Base-by-base conservation (phyloP, 2,329 filamentous ascomycete genomes). In the Botrytis squamosa region DNA sequence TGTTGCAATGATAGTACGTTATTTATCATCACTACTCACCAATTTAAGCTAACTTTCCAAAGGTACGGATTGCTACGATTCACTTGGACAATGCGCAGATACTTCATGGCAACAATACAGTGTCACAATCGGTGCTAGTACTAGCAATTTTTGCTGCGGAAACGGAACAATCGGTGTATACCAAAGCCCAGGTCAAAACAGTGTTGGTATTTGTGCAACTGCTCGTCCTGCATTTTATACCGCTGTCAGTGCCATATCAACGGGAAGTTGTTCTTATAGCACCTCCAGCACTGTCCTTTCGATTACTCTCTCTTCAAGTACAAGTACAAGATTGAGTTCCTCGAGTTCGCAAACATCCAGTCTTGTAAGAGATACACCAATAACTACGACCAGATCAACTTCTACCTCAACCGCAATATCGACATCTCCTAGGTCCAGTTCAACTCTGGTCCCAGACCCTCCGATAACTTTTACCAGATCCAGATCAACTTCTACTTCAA, bases 141-240 rank as follows among this genome's bases (percentile, higher is more conserved):
- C 36, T 1, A 57, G 36, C 25, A 42, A 68, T 68, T 33, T 68
- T n/a, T 68, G 66, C 49, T 68, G 66, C 9, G 46, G 46, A 57
- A 68, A 68, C 22, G 49, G 66, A 16, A 68, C 66, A 3, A 9
- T 57, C 3, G 49, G 66, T 25, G 66, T 68, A 9, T 68, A 68
- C 25, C 49, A 29, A 14, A 68, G 12, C 36, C 4, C 66, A 5
- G 38, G 33, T 57, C 25, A n/a, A 38, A 29, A 57, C 5, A 57
- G 36, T 57, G 49, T 57, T 12, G 66, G 66, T 25, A 10, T 68
- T 10, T 68, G 66, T 42, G 66, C 49, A 7, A 68, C 66, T 10
- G 2, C 25, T 33, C 66, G n/a, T 9, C 49, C 49, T 33, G 16
- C 36, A 9, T 7, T 57, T 14, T 42, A 42, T 22, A 68, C 36